Conservation (phyloP, 1,139 yeast species). For the Sugiyamaella neomexicana region DNA sequence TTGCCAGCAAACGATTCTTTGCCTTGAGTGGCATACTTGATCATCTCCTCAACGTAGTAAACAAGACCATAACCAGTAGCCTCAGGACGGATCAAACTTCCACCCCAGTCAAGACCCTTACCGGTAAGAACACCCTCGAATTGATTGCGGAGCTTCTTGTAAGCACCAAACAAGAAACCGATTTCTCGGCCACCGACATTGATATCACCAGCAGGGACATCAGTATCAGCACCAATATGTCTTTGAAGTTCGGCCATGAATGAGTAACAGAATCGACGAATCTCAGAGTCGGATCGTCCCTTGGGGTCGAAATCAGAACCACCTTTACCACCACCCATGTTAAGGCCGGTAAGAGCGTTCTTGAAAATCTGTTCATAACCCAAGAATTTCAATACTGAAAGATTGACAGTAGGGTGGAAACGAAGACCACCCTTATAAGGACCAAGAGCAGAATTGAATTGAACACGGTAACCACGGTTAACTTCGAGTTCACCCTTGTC, state of each 20-base stretch:
- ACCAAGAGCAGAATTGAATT: slow-evolving; percentile 96
- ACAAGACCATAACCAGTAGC: slow-evolving; percentile 98
- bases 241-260: slow-evolving; percentile 95
- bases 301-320: slow-evolving; percentile 98
- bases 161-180: slow-evolving; percentile 95
- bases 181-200: slow-evolving; percentile 93
- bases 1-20: slow-evolving; percentile 88
- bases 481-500: slow-evolving; percentile 90
- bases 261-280: slow-evolving; percentile 93
- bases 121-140: slow-evolving; percentile 98
- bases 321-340: slow-evolving; percentile 99
- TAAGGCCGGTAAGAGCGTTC: slow-evolving; percentile 94
- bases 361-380: slow-evolving; percentile 99
- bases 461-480: slow-evolving; percentile 97
- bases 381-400: slow-evolving; percentile 90
- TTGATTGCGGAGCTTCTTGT: slow-evolving; percentile 86
- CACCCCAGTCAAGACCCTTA: slow-evolving; percentile 98
- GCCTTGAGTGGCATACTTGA: slow-evolving; percentile 87
- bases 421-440: slow-evolving; percentile 99
- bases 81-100: slow-evolving; percentile 97
- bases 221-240: slow-evolving; percentile 96
- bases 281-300: slow-evolving; percentile 88
- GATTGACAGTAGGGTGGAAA: slow-evolving; percentile 95
- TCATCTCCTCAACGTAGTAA: slow-evolving; percentile 97
- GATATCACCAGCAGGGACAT: slow-evolving; percentile 97